Base-by-base conservation (phyloP, 441 rosid species). In the Pelargonium australe region DNA sequence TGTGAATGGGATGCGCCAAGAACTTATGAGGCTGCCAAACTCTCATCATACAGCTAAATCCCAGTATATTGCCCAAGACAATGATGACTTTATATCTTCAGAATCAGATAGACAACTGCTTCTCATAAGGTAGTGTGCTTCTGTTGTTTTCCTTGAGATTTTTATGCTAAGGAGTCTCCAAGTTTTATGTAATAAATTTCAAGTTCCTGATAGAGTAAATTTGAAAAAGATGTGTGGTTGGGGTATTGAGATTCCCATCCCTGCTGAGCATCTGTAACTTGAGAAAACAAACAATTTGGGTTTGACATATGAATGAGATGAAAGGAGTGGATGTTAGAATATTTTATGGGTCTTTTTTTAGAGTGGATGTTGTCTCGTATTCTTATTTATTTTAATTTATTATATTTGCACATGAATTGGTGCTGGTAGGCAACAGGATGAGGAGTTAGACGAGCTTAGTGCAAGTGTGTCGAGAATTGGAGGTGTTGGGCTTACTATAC, bases 61-160 rank as follows among this genome's bases (percentile, higher is more conserved):
- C 53, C 89, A 82, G n/a, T 95, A 90, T 19, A 23, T 73, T 57
- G 73, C 79, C 17, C 84, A 81, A 71, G 89, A 85, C 28, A 83
- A 90, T 28, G 94, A 90, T 41, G 85, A 87, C 77, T 89, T 88
- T 70, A 87, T 95, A 79, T 79, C 84, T 69, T 95, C 98, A 13
- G 98, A 92, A 80, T 95, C 99, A 74, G 99, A 95, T 80, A 84
- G 96, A 75, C 98, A 95, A 45, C 25, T 86, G 87, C 96, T 95
- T 78, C 88, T 95, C 73, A 92, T 95, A 63, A 95, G 80, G 99
- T 95, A 89, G n/a, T n/a, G 20, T 43, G 68, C 60, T 66, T 76
- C 11, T 7, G 51, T 45, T 45, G n/a, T n/a, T n/a, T n/a, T n/a
- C n/a, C n/a, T n/a, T n/a, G n/a, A n/a, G n/a, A n/a, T n/a, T n/a